Conservation (phyloP, 148 eudicot genomes). For the Spergularia marina region DNA sequence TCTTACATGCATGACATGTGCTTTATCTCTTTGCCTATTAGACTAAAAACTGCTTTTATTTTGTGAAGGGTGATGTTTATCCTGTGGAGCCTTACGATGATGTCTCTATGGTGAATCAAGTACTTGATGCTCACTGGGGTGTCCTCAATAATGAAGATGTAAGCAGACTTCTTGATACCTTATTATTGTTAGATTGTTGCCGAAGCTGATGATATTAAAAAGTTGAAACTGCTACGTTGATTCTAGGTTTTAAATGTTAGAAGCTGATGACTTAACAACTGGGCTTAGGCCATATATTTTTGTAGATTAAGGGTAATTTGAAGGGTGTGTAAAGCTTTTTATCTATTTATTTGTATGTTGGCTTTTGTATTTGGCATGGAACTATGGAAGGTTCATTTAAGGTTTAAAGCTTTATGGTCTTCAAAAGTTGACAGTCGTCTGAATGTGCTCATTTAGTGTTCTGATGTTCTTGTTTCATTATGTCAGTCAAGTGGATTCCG, state of each 20-base stretch:
- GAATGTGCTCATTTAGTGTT: not conserved
- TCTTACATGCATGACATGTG: not conserved
- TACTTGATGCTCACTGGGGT: constrained; percentile 98
- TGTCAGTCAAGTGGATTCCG: constrained; percentile 73
- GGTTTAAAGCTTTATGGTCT: not conserved
- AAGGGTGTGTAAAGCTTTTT: not conserved
- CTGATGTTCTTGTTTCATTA: constrained; percentile 26
- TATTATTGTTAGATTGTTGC: not conserved
- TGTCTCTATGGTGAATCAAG: constrained; percentile 40
- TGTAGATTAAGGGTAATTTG: constrained; percentile 5
- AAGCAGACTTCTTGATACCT: constrained; percentile 31
- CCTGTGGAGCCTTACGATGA: constrained; percentile 70
- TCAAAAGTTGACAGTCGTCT: not conserved
- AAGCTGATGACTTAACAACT: not conserved
- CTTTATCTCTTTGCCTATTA: constrained; percentile 9
- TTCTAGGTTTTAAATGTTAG: not conserved
- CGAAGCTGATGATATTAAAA: not conserved
- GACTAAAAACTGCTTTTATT: constrained; percentile 9
- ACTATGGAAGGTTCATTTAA: not conserved
- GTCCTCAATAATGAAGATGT: constrained; percentile 81
- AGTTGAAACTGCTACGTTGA: not conserved
- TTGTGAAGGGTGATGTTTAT: constrained; percentile 86
- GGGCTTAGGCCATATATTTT: not conserved
- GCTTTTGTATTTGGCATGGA: not conserved
- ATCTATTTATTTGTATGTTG: not conserved